Base-by-base conservation (phyloP, 345 rosid genomes). In the Murraya paniculata region DNA sequence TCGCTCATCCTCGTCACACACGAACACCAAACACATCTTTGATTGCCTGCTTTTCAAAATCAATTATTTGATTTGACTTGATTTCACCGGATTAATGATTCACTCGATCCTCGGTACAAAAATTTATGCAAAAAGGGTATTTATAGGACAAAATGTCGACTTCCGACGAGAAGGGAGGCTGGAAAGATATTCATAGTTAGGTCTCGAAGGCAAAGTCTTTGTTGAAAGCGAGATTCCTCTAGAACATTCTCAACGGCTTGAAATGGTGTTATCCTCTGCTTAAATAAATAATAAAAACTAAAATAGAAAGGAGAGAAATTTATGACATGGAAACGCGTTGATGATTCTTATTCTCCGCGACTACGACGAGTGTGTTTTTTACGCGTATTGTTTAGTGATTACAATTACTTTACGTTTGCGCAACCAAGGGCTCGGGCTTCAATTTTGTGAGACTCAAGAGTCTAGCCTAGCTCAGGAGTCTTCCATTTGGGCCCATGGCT, bases 21-120 rank as follows among this genome's bases (percentile, higher is more conserved):
- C 97, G 73, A 91, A 95, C 82, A 95, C 97, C 83, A 95, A 79
- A 73, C 97, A 95, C 99, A 93, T 95, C 86, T 41, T 50, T 0
- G n/a, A 53, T 53, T 19, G 22, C 57, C 22, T 53, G 50, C 50
- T 11, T 45, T 13, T 45, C 50, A 3, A 13, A 45, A 45, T 13
- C 50, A 45, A 45, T 45, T 45, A 45, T 13, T 45, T 45, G 50
- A 13, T 36, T 6, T 36, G 39, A 36, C 7, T 4, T 6, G 39
- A 36, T 13, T 21, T 21, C 45, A 25, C 6, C 0, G 57, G 57
- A 69, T 6, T 70, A 6, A 10, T 58, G 0, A 30, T 19, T 24
- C n/a, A 25, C 2, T 7, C 24, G 4, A 27, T 8, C 57, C 57
- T 21, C 27, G 0, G 36, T 5, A 2, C 31, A 18, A 7, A 45